Evolutionary conservation across 169 alveolate genomes (phyloP), one percentile per base, ranked within the genome.

Genomic region (Toxoplasma gondii): DNA sequence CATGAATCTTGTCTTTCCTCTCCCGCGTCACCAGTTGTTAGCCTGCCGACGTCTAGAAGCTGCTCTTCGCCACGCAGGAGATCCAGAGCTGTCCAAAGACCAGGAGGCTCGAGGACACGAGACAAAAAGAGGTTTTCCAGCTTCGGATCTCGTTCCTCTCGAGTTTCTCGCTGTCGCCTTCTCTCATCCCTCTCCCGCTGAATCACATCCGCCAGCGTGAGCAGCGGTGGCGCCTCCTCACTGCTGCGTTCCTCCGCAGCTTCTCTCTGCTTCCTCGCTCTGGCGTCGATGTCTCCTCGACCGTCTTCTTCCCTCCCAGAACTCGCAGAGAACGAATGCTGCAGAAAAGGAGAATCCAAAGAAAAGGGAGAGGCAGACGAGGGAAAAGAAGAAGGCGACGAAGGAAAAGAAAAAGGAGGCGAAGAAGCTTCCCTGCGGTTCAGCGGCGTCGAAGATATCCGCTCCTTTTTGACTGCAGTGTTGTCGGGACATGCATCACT

Each of bases 71-170:
- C 64, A 34, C 36, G 58, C 90, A 82, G 67, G 41, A 82, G 41
- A 43, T 82, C 90, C n/a, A 82, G 38, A 36, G 90, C 90, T 78
- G 86, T 78, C 39, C 45, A 78, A 1, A 78, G 45, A 29, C 86
- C 45, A 10, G 86, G 86, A 27, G 44, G 45, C n/a, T 64, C 86
- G 86, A 78, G 39, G 44, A 78, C n/a, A 7, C n/a, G 86, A 4
- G 44, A 78, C 86, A 31, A n/a, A 69, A 69, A 34, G 45, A 31
- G 10, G 44, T 41, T 80, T 4, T 49, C 58, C 22, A 29, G 9
- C 10, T 10, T 69, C 24, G n/a, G n/a, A n/a, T 69, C 81, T 10
- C 19, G 41, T 69, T n/a, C 81, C 44, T 10, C 84, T 16, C 84
- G 17, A 16, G 44, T n/a, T 16, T 36, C n/a, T 7, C 84, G 49